A percentile compares a stretch with the other conserved stretches of the same genome.
Evolutionary conservation across 257 asterid species (phyloP).

Genomic region (Marsdenia floribunda): DNA sequence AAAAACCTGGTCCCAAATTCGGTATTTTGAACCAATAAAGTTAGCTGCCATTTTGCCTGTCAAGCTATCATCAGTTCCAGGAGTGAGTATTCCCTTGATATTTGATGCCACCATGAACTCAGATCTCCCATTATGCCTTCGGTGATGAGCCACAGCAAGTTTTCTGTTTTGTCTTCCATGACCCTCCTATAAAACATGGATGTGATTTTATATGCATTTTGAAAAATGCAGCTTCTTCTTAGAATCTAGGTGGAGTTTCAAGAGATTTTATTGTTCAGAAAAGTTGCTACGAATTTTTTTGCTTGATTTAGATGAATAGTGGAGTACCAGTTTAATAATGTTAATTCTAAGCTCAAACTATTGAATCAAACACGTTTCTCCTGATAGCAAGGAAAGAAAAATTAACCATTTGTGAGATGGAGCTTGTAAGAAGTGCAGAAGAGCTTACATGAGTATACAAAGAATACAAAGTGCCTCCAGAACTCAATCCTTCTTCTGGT

Average conservation of each 20-base stretch:
- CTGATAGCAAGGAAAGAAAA: background rate
- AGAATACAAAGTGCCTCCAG: slow-evolving; percentile 60
- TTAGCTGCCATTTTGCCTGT: slow-evolving; percentile 66
- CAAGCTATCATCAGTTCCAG: slow-evolving; percentile 50
- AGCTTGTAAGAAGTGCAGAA: background rate
- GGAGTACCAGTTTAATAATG: background rate
- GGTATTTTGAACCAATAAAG: slow-evolving; percentile 77
- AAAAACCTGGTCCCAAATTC: slow-evolving; percentile 76
- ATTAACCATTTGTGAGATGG: background rate
- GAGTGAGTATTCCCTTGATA: slow-evolving; percentile 37
- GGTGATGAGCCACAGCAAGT: slow-evolving; percentile 77
- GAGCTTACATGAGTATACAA: slow-evolving; percentile 73
- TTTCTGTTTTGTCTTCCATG: slow-evolving; percentile 85
- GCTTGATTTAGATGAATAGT: background rate
- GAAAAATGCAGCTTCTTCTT: background rate
- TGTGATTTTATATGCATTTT: background rate
- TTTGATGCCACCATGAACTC: slow-evolving; percentile 68
- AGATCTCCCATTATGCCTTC: slow-evolving; percentile 62
- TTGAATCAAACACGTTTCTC: background rate
- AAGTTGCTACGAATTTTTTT: too few relatives aligned
- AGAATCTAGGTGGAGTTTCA: too few relatives aligned
- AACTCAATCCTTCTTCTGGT: slow-evolving; percentile 45
- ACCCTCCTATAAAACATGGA: slow-evolving; percentile 56
- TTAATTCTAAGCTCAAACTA: background rate
- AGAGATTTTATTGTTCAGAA: too few relatives aligned